Evolutionary conservation across 345 rosid species (phyloP), one percentile per base, ranked within the genome.

Genomic region (Crucihimalaya himalaica): DNA sequence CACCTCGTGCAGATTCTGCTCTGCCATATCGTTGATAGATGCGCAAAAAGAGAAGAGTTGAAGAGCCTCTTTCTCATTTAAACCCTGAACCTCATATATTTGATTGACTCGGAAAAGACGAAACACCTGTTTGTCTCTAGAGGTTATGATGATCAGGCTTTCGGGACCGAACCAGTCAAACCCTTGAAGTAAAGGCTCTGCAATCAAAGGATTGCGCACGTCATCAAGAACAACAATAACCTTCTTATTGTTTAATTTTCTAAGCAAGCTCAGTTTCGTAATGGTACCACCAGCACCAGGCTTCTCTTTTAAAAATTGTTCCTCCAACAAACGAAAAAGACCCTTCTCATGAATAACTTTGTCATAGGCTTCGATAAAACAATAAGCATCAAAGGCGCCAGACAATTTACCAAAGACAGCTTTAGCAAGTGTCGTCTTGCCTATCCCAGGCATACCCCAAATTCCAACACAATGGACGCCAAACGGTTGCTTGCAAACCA

Each of bases 381-480:
- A 67, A 67, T 0, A 25, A 35, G 50, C 60, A 47, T 67, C 47
- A 23, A 51, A 67, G 1, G 1, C 47, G 6, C 15, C 0, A 34
- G 34, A 34, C 37, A 67, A 35, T 52, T 52, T 48, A 25, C 34
- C 55, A 23, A 37, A 67, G 20, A 52, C 71, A 0, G 71, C 71
- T 67, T 29, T 32, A 23, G 61, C 71, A 67, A 67, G 47, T 25
- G 61, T 52, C 0, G 71, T 67, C 50, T 67, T 66, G 7, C 57
- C 70, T 48, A 65, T 65, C 8, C 70, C 70, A 48, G 55, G 56
- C 70, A 48, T 65, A 32, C 70, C 70, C 57, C 70, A 65, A 16
- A 65, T 65, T 2, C 70, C 70, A 25, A 65, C 12, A 20, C 46
- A 0, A 4, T 35, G 47, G 11, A 67, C 37, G 48, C 37, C 71